A percentile compares a stretch with the other conserved stretches of the same genome.
These are phyloP conservation scores for Knoxia roxburghii DNA, from an alignment of 257 asterid genomes.

Conservation along the genomic window DNA sequence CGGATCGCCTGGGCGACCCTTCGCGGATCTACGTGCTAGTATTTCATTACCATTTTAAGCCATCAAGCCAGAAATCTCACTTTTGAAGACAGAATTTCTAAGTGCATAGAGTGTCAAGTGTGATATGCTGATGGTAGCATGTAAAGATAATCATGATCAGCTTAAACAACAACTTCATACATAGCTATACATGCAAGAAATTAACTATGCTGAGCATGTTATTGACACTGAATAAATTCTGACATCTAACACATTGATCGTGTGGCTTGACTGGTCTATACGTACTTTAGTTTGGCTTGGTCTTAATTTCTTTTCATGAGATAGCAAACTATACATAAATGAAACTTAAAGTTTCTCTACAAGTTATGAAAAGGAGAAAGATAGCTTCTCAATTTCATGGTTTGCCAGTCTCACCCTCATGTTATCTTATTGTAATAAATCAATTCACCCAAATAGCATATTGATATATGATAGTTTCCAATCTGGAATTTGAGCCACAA, in stretches of 20 bases:
- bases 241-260: background rate
- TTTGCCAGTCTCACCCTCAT: background rate
- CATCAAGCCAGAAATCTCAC: background rate
- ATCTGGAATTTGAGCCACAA: no score
- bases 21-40: background rate
- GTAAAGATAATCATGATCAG: background rate
- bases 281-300: background rate
- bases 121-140: background rate
- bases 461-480: no score
- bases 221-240: background rate
- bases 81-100: background rate
- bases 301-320: background rate
- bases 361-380: background rate
- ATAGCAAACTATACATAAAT: background rate
- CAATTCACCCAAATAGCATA: background rate
- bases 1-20: no score
- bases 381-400: background rate
- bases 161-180: background rate
- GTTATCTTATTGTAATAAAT: background rate
- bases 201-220: background rate
- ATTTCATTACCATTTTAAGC: background rate
- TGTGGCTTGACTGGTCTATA: background rate
- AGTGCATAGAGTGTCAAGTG: background rate
- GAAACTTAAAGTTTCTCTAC: background rate
- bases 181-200: background rate